Evolutionary conservation across 805 yeast genomes (phyloP).

Genomic region (Metschnikowia colocasiae): DNA sequence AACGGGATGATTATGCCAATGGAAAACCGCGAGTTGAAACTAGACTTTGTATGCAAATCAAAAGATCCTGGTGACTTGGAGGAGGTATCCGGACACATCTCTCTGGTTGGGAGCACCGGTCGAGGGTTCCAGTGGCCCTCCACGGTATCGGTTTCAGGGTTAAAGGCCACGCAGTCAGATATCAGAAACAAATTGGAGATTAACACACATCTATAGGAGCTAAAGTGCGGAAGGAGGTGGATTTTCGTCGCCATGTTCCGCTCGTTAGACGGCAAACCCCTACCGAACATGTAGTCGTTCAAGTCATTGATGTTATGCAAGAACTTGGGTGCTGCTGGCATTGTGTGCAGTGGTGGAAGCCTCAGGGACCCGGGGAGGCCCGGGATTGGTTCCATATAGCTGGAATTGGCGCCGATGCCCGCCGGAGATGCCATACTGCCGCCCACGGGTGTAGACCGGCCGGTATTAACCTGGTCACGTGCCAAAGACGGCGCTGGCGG

Average conservation of each 20-base stretch:
- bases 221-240: constrained; percentile 44
- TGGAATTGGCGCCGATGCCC: too few relatives aligned
- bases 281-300: constrained; percentile 54
- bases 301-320: constrained; percentile 44
- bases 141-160: constrained; percentile 3
- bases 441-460: neutral
- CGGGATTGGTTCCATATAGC: neutral
- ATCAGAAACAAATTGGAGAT: constrained; percentile 46
- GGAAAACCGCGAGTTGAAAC: constrained; percentile 39
- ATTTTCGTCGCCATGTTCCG: constrained; percentile 42
- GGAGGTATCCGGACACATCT: constrained; percentile 16
- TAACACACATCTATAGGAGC: constrained; percentile 34
- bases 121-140: constrained; percentile 38
- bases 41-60: constrained; percentile 3
- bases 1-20: constrained; percentile 49
- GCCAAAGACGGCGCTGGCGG: constrained; percentile 4
- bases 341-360: neutral
- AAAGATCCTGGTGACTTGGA: constrained; percentile 3
- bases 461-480: neutral
- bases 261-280: constrained; percentile 51
- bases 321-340: constrained; percentile 15
- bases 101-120: constrained; percentile 35
- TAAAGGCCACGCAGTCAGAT: constrained; percentile 19
- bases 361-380: neutral
- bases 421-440: neutral